Base-by-base conservation (phyloP, 108 stramenopile species). In the Cyclostephanos invisitatus region DNA sequence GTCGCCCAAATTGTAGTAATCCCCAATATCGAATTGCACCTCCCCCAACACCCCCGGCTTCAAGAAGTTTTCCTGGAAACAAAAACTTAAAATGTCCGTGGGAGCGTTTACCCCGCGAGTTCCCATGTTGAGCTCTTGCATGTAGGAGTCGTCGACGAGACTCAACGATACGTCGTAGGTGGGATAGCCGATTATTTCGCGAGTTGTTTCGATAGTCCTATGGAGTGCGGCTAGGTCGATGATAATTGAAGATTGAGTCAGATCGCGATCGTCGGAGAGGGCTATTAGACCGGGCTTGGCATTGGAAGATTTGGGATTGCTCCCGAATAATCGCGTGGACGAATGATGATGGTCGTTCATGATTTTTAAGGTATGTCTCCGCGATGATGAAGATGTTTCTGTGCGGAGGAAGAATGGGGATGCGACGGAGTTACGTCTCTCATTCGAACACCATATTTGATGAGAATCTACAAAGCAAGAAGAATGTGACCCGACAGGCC, bases 1-100 rank as follows among this genome's bases (percentile, higher is more conserved):
- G 60, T 98, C 97, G 20, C 97, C 97, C 51, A 98, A 72, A 60
- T 84, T 84, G 62, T 95, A 95, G 58, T 85, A 89, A 32, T 94
- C 95, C 4, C 77, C 83, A 29, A 87, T 70, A 15, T 89, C 86
- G 68, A 91, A 87, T 38, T 84, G 78, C 6, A 89, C 90, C 32
- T 86, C 81, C 18, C 73, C 67, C 66, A 94, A 62, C 28, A 80
- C 64, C 10, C 93, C 93, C 3, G 93, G 89, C 55, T 76, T 48
- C 38, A 60, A 54, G 11, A 59, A 60, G n/a, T 68, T 47, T 0
- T 89, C 84, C 53, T 81, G 79, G 66, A 95, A 86, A 20, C 91
- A 92, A 72, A 96, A 97, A 20, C 89, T 91, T 18, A 97, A 68
- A 48, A 97, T 88, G 58, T 97, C 97, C 0, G 97, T 96, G 0